Conservation (phyloP, 208 protist genomes). For the Porcisia deanei region DNA sequence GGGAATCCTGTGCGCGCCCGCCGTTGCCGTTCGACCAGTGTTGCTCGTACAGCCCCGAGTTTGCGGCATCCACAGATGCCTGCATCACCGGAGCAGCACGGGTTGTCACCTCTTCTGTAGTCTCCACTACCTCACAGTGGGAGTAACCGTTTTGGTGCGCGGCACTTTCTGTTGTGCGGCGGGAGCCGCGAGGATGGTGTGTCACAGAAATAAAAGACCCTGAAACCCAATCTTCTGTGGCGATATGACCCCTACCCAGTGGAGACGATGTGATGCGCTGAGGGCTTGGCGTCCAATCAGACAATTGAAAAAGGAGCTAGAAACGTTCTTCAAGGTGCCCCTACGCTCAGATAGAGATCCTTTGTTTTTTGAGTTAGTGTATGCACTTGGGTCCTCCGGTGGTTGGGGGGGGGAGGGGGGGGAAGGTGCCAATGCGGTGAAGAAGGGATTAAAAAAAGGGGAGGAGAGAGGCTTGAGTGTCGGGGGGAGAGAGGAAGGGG, state of each 20-base stretch:
- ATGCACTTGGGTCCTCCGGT: too few relatives aligned
- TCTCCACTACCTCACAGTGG: slow-evolving; percentile 16
- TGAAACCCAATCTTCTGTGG: neutral
- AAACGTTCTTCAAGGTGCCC: neutral
- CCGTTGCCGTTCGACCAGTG: neutral
- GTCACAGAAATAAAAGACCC: neutral
- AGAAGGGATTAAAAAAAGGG: too few relatives aligned
- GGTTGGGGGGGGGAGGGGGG: too few relatives aligned
- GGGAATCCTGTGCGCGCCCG: too few relatives aligned
- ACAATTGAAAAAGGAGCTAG: neutral
- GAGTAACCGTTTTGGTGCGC: slow-evolving; percentile 10
- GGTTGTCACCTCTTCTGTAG: slow-evolving; percentile 15
- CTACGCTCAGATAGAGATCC: neutral
- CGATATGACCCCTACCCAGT: neutral
- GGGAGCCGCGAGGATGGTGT: slow-evolving; percentile 13
- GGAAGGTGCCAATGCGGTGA: too few relatives aligned
- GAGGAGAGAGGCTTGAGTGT: neutral
- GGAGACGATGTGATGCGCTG: neutral
- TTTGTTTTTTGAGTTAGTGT: neutral
- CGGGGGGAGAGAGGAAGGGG: neutral
- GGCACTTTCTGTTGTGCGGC: slow-evolving; percentile 11
- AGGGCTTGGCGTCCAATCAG: slow-evolving; percentile 1
- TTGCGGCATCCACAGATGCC: neutral
- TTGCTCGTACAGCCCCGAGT: neutral
- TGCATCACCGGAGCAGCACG: neutral